Percentiles rank a stretch among this genome's conserved stretches.
Conservation (phyloP, 805 yeast genomes). For the Candida chilensis region DNA sequence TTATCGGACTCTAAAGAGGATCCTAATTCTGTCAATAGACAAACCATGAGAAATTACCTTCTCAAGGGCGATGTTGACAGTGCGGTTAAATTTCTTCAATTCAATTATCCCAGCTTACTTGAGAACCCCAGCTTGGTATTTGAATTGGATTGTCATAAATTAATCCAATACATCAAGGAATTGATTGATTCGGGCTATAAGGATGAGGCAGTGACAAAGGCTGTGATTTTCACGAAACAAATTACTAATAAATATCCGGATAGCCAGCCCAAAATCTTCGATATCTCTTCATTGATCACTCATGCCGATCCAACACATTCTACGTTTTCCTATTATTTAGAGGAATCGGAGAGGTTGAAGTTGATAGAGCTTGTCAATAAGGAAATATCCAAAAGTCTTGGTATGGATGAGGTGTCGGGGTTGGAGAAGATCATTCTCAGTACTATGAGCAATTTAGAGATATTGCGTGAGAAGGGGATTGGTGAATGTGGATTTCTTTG, state of each 20-base stretch:
- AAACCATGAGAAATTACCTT: constrained; percentile 6
- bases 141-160: constrained; percentile 1
- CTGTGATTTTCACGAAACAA: too few relatives aligned
- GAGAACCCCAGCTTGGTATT: neutral
- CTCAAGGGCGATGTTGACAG: constrained; percentile 6
- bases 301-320: neutral
- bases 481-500: neutral
- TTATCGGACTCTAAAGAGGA: neutral
- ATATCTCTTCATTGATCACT: neutral
- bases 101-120: constrained; percentile 4
- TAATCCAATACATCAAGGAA: too few relatives aligned
- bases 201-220: too few relatives aligned
- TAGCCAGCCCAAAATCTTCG: neutral
- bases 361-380: neutral
- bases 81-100: constrained; percentile 4
- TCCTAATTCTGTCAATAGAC: constrained; percentile 6
- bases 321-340: neutral
- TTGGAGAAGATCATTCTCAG: neutral
- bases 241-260: neutral
- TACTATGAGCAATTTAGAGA: neutral
- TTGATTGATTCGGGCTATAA: too few relatives aligned
- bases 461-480: neutral
- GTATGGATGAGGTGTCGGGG: neutral
- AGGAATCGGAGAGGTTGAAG: neutral
- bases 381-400: neutral